Evolutionary conservation across 2,329 filamentous ascomycete species (phyloP), one percentile per base, ranked within the genome.

Genomic region (Aciculosporium take): DNA sequence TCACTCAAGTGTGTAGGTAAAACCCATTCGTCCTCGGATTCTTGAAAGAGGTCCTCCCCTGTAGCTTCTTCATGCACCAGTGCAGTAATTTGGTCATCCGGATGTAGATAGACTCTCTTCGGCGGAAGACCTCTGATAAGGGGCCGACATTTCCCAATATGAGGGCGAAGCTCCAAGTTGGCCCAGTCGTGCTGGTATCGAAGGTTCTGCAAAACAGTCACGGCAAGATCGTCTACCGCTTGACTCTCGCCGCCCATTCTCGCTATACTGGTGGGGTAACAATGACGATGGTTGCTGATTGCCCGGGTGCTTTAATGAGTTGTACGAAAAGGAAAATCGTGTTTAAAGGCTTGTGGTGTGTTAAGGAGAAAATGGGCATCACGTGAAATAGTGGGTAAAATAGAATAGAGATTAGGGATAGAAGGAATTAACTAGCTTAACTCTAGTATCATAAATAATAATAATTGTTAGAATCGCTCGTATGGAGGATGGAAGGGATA

Each of bases 41-140:
- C 62, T 52, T 73, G 71, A 10, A 49, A 43, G 13, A 72, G 61
- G 33, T 58, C 58, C 42, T 65, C 57, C 12, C 67, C 66, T 1
- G 63, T 63, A 10, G 63, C 59, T 48, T 68, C 66, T 48, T 77
- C 74, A 24, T 69, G 67, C 49, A 79, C 78, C 42, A 88, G 67
- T 42, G 82, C 71, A 48, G 75, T 77, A 48, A 84, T 77, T 61
- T 89, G 84, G 61, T 88, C 84, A 57, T 91, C 84, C 2, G 84
- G 84, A 54, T 91, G 83, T 39, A 84, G 67, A 59, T 91, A 89
- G 32, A 87, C 68, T 35, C 79, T 73, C 34, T 73, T 71, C 0
- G 84, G 82, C 2, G 84, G 83, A 3, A 88, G 62, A 21, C 84
- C 84, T 18, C 76, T 79, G 43, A 91, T 68, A 40, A 89, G 58